Base-by-base conservation (phyloP, 2,329 filamentous ascomycete genomes). In the Sclerotinia minor region DNA sequence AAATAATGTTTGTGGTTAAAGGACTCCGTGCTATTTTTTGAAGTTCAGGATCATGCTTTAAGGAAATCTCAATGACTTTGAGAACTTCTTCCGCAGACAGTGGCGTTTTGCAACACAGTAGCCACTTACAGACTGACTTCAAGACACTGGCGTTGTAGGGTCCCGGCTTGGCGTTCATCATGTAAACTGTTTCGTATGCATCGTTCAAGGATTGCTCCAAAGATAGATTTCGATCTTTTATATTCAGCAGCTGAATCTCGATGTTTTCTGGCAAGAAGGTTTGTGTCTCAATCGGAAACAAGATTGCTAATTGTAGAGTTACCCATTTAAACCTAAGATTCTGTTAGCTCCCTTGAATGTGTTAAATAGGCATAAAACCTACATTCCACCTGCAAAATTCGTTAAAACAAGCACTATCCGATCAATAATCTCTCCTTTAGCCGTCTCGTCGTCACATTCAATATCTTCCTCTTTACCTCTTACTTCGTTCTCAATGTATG, bases 281-380 rank as follows among this genome's bases (percentile, higher is more conserved):
- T 35, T 60, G 58, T n/a, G 11, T 47, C 9, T 49, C 58, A 8
- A 60, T 60, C 26, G 44, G 26, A 35, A 49, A 60, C 58, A 60
- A 49, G 6, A 60, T 47, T 47, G 58, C 58, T 21, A 60, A 44
- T 5, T 60, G 58, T 2, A 60, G 29, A 6, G 26, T 49, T n/a
- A 49, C 58, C 26, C 58, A 60, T 49, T 49, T 49, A 21, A 60
- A 60, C 58, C 44, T 49, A 29, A 49, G 5, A 11, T 15, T 35
- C 6, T 2, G 44, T 49, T 8, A 60, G 7, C 24, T 9, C 17
- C 11, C n/a, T n/a, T 60, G 26, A 1, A 3, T 47, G 15, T 9
- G 1, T 35, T 9, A 19, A 5, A 2, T 1, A 24, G 26, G 19
- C 13, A 49, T 35, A 24, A 15, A 15, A 60, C 44, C 8, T 17